phyloP scores from a whole-genome alignment of 2,329 filamentous ascomycete species.

The Talaromyces amestolkiae region DNA sequence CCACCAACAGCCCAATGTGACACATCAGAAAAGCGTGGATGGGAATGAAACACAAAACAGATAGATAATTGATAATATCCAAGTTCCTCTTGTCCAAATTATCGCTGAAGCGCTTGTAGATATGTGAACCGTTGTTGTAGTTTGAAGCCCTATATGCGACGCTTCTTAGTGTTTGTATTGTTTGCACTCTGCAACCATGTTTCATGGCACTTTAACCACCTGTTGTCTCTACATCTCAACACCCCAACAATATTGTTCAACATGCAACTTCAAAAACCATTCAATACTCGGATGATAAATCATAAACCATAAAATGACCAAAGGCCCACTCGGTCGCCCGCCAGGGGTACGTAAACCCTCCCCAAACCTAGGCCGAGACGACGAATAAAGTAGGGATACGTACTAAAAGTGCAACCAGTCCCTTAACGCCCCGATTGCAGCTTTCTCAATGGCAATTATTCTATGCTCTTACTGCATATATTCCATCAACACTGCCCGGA shows the following conservation, averaged over 20 bases:
- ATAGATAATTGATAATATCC: not conserved
- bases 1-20: not conserved
- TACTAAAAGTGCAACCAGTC: not conserved
- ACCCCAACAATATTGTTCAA: not conserved
- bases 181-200: not conserved
- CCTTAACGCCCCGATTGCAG: constrained; percentile 9
- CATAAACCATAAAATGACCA: not conserved
- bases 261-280: not conserved
- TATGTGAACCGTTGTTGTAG: too few relatives aligned
- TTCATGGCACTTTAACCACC: not conserved
- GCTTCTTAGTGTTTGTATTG: constrained; percentile 1
- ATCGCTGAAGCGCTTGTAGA: too few relatives aligned
- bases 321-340: constrained; percentile 6
- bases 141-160: too few relatives aligned
- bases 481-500: not conserved
- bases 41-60: not conserved
- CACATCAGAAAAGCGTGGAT: not conserved
- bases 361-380: not conserved
- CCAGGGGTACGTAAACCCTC: constrained; percentile 4
- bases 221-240: not conserved
- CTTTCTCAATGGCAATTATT: constrained; percentile 2
- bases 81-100: not conserved
- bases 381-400: not conserved
- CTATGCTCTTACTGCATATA: constrained; percentile 5
- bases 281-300: not conserved